A percentile compares a stretch with the other conserved stretches of the same genome.
These are phyloP conservation scores for Boletellus emodensis DNA, from an alignment of 768 basidiomycete species.

Conservation along the genomic window DNA sequence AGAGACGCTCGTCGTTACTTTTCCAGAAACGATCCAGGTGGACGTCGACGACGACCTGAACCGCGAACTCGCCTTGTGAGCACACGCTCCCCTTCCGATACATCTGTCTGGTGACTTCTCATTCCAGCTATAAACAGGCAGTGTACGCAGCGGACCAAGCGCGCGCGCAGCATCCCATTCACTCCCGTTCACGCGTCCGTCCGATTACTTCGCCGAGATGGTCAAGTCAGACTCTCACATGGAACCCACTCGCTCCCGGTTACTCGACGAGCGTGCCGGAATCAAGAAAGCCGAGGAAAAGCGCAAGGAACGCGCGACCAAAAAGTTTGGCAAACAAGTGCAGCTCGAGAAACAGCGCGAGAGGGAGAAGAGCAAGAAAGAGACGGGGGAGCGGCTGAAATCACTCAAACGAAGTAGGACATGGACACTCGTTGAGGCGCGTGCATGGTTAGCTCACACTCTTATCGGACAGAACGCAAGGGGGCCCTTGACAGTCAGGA, in stretches of 20 bases:
- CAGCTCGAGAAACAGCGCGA: constrained; percentile 93
- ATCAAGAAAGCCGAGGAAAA: constrained; percentile 96
- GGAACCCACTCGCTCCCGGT: constrained; percentile 88
- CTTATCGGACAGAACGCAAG: constrained; percentile 62
- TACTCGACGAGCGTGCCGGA: constrained; percentile 82
- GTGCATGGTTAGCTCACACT: neutral
- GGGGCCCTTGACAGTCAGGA: constrained; percentile 71
- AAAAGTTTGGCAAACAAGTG: constrained; percentile 98
- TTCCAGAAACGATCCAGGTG: constrained; percentile 67
- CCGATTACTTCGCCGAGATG: constrained; percentile 98
- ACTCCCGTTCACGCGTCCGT: constrained; percentile 84
- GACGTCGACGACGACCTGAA: constrained; percentile 87
- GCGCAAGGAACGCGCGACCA: constrained; percentile 86
- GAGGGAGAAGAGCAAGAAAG: constrained; percentile 84
- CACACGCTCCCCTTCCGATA: neutral
- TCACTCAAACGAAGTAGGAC: constrained; percentile 80
- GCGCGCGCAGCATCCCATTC: constrained; percentile 69
- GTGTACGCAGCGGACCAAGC: constrained; percentile 78
- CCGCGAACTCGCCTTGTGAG: constrained; percentile 94
- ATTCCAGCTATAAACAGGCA: constrained; percentile 88
- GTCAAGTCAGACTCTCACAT: constrained; percentile 96
- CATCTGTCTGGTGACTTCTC: neutral
- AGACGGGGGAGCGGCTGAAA: constrained; percentile 82
- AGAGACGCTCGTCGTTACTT: constrained; percentile 71
- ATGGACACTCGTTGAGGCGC: neutral